phyloP scores from a whole-genome alignment of 768 basidiomycete species.

The Neoboletus subvelutipes region DNA sequence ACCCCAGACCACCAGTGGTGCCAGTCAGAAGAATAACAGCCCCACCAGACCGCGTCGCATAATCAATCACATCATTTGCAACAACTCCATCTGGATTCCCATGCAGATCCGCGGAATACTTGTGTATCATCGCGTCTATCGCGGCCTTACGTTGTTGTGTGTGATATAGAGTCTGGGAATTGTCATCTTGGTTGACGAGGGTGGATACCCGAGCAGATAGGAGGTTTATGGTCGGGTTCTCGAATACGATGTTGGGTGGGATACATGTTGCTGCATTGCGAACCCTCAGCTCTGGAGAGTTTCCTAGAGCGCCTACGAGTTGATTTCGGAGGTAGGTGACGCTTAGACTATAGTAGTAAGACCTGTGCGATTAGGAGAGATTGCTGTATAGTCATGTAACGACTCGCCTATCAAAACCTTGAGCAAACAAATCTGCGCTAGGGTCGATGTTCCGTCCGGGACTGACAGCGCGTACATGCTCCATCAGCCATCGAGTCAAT shows the following conservation, averaged over 20 bases:
- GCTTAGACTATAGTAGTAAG: constrained; percentile 15
- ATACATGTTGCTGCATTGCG: constrained; percentile 24
- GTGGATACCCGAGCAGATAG: not conserved
- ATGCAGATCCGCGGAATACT: constrained; percentile 28
- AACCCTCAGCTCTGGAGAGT: constrained; percentile 23
- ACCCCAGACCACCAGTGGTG: no score
- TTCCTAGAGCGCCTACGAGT: constrained; percentile 21
- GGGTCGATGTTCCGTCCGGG: constrained; percentile 2
- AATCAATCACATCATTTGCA: not conserved
- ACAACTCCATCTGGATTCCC: not conserved
- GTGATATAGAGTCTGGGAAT: not conserved
- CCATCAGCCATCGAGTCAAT: constrained; percentile 15
- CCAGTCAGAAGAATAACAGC: no score
- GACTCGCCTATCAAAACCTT: constrained; percentile 36
- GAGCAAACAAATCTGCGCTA: constrained; percentile 22
- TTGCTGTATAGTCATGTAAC: not conserved
- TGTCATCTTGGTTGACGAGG: not conserved
- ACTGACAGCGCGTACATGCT: not conserved
- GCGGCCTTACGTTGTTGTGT: not conserved
- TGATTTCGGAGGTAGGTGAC: constrained; percentile 27
- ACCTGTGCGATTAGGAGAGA: not conserved
- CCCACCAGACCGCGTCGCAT: not conserved
- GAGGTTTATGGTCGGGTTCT: constrained; percentile 34
- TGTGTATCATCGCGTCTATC: constrained; percentile 36
- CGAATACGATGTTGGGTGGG: constrained; percentile 33